A percentile compares a stretch with the other conserved stretches of the same genome.
Evolutionary conservation across 208 protist genomes (phyloP).

Genomic region (Vickermania ingenoplastis): DNA sequence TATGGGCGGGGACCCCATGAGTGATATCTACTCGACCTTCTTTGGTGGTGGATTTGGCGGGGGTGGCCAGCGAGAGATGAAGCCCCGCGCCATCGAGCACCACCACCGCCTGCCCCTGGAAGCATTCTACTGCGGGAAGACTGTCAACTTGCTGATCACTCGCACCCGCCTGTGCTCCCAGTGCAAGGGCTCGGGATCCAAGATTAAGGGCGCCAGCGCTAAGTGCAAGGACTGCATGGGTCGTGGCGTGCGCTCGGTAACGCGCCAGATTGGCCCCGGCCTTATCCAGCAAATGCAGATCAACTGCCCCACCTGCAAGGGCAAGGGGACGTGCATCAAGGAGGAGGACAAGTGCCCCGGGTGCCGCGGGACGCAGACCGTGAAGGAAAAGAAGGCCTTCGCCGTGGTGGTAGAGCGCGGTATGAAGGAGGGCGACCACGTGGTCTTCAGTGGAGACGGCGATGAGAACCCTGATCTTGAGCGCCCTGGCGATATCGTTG

Average conservation of each 20-base stretch:
- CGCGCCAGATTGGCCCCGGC: conserved; percentile 92
- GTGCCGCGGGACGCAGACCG: conserved; percentile 93
- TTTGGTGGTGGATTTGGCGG: conserved; percentile 77
- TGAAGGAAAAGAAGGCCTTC: conserved; percentile 95
- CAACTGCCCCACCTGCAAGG: conserved; percentile 90
- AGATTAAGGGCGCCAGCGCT: conserved; percentile 45
- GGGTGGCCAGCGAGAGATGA: conserved; percentile 55
- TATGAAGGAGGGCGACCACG: conserved; percentile 94
- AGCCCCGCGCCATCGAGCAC: conserved; percentile 95
- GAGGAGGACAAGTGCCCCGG: conserved; percentile 91
- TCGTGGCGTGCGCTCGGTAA: conserved; percentile 86
- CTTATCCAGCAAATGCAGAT: conserved; percentile 96
- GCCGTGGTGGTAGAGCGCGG: conserved; percentile 97
- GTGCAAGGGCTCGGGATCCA: conserved; percentile 83
- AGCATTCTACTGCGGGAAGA: conserved; percentile 97
- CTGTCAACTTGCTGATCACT: conserved; percentile 92
- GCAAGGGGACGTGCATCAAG: conserved; percentile 86
- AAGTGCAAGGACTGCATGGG: conserved; percentile 92
- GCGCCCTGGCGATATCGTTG: conserved; percentile 96
- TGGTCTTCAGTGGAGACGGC: conserved; percentile 94
- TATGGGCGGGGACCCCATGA: conserved; percentile 60
- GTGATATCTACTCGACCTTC: conserved; percentile 87
- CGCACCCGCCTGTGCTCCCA: conserved; percentile 81
- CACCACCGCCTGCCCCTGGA: conserved; percentile 92
- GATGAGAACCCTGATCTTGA: conserved; percentile 92